Evolutionary conservation across 257 asterid genomes (phyloP).

Genomic region (Datura wrightii): DNA sequence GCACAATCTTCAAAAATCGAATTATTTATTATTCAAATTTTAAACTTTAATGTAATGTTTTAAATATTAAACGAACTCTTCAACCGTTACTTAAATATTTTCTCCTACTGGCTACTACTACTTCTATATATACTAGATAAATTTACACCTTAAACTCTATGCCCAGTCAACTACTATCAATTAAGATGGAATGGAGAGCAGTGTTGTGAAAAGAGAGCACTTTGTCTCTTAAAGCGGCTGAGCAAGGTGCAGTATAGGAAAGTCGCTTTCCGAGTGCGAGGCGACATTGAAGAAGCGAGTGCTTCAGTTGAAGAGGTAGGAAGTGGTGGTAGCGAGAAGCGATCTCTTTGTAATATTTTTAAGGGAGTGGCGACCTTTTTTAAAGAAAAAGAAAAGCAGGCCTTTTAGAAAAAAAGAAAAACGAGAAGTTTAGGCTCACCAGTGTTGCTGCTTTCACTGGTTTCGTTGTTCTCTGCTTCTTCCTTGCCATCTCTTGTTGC

Average conservation of each 20-base stretch:
- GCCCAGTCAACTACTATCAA: not conserved
- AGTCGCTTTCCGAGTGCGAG: not conserved
- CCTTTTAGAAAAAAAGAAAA: not conserved
- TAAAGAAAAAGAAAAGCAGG: not conserved
- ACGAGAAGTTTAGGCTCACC: not conserved
- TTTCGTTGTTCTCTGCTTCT: not conserved
- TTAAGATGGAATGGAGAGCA: not conserved
- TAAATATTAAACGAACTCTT: not conserved
- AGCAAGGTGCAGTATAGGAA: not conserved
- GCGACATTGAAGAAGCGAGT: not conserved
- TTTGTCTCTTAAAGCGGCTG: not conserved
- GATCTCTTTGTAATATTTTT: not conserved
- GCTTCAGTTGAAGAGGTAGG: not conserved
- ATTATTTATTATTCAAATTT: constrained; percentile 12
- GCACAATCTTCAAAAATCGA: not conserved
- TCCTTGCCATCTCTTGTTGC: not conserved
- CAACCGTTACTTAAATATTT: not conserved
- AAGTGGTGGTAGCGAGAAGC: not conserved
- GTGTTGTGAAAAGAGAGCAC: not conserved
- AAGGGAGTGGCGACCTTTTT: not conserved
- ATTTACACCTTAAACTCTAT: not conserved
- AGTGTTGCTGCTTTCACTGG: not conserved
- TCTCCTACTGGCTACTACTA: not conserved
- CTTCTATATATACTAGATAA: not conserved
- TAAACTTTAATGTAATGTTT: not conserved